phyloP scores from a whole-genome alignment of 176 grass and related monocot genomes.

The Oryza brachyantha region DNA sequence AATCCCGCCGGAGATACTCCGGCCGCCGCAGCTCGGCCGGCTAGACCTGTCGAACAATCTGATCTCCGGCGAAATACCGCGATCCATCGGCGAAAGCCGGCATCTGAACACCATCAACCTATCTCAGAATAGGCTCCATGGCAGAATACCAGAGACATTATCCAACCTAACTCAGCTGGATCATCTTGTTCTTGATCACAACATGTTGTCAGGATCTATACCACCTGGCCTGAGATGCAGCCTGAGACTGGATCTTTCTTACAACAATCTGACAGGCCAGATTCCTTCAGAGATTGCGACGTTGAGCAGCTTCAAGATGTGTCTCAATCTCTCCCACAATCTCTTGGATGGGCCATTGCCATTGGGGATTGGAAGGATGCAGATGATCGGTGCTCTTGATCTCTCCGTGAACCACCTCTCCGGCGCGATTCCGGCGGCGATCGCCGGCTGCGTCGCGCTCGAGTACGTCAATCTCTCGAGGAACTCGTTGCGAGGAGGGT shows the following conservation, averaged over 20 bases:
- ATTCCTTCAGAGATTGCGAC: constrained; percentile 37
- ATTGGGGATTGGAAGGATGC: constrained; percentile 53
- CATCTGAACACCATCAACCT: not conserved
- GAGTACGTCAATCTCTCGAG: constrained; percentile 54
- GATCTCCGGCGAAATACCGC: constrained; percentile 11
- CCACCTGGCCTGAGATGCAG: constrained; percentile 45
- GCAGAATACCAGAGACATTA: constrained; percentile 45
- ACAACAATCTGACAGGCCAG: constrained; percentile 50
- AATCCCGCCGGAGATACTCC: constrained; percentile 34
- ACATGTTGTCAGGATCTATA: constrained; percentile 64
- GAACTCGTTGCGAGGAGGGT: constrained; percentile 44
- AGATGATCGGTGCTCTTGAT: constrained; percentile 42
- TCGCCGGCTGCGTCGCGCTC: constrained; percentile 39
- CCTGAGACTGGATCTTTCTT: constrained; percentile 54
- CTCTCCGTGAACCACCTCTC: constrained; percentile 59
- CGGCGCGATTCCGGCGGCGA: constrained; percentile 37
- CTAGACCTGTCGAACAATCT: constrained; percentile 13
- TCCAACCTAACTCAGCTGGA: constrained; percentile 41
- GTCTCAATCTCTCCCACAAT: constrained; percentile 72
- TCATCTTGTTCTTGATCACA: constrained; percentile 45
- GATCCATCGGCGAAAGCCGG: not conserved
- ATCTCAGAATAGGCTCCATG: constrained; percentile 28
- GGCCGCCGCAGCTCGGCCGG: not conserved
- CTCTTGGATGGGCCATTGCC: constrained; percentile 51
- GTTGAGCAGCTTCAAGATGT: constrained; percentile 36